Percentiles rank a stretch among this genome's conserved stretches.
Evolutionary conservation across 306 rosid genomes (phyloP).

Genomic region (Hippophae gyantsensis): DNA sequence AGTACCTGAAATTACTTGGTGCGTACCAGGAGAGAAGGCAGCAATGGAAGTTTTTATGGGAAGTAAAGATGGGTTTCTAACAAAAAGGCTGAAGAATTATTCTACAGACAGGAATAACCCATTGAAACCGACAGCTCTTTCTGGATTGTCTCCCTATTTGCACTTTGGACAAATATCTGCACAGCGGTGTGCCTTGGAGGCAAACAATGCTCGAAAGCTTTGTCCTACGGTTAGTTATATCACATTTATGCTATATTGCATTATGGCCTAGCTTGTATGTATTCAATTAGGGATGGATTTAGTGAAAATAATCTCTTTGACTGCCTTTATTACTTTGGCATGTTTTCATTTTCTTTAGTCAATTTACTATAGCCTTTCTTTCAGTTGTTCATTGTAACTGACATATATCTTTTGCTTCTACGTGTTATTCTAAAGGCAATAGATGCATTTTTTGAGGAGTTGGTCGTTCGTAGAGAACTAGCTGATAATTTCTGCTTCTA

Average conservation of each 20-base stretch:
- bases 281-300: not conserved
- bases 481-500: slow-evolving; percentile 88
- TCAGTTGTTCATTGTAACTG: slow-evolving; percentile 7
- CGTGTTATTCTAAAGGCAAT: slow-evolving; percentile 47
- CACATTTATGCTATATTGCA: not conserved
- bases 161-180: slow-evolving; percentile 92
- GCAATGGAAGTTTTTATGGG: slow-evolving; percentile 85
- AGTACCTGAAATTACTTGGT: slow-evolving; percentile 92
- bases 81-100: slow-evolving; percentile 66
- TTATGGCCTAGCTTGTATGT: not conserved
- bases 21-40: slow-evolving; percentile 72
- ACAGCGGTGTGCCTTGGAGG: slow-evolving; percentile 92
- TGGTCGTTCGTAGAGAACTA: slow-evolving; percentile 82
- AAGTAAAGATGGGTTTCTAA: slow-evolving; percentile 67
- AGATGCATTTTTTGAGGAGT: slow-evolving; percentile 77
- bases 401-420: slow-evolving; percentile 9
- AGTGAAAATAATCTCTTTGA: not conserved
- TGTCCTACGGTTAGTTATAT: slow-evolving; percentile 49
- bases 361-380: slow-evolving; percentile 1
- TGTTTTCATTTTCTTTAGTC: not conserved
- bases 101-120: slow-evolving; percentile 65
- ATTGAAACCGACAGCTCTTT: slow-evolving; percentile 54
- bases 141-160: slow-evolving; percentile 88
- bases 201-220: slow-evolving; percentile 37
- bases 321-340: not conserved